Base-by-base conservation (phyloP, 1,139 yeast species). In the Keqinozyma sinolaborantium region DNA sequence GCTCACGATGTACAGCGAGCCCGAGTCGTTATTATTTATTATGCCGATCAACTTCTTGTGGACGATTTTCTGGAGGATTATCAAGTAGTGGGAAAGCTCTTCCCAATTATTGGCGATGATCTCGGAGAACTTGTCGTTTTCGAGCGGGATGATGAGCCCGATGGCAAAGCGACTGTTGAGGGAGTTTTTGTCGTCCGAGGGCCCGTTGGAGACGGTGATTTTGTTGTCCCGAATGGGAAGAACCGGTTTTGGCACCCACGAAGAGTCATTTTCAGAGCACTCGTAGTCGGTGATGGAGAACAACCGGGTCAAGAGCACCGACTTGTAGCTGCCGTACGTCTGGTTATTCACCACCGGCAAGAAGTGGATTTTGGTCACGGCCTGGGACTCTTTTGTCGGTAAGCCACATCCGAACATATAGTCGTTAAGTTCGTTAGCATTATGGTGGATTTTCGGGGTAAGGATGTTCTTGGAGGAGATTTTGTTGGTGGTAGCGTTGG, bases 351-450 rank as follows among this genome's bases (percentile, higher is more conserved):
- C 44, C 2, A 64, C 51, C 1, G 79, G 79, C 13, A 76, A 49
- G 19, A 60, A 45, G 47, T 75, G 80, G 6, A 75, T 45, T 39
- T 75, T 76, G 2, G 76, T 70, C 12, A 66, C 51, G 16, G 63
- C 49, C 23, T 59, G 60, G n/a, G 60, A 51, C 38, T 75, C 79
- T 39, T 62, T 71, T 4, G 72, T 56, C 10, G 79, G 77, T 23
- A 75, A 50, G 0, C 80, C 80, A 37, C 75, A 70, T 4, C 82
- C 82, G 50, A 74, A 76, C 73, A 74, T 71, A 42, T 64, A 72
- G 37, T 71, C 71, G 29, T 70, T 63, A 23, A 76, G 47, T 38
- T 75, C 80, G 34, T 58, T 56, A 8, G 55, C 42, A 23, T 66
- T 60, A 41, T 74, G 78, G 39, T 60, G 58, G 3, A 59, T 36